Evolutionary conservation across 2,329 filamentous ascomycete genomes (phyloP).

Genomic region (Fusarium sp.): DNA sequence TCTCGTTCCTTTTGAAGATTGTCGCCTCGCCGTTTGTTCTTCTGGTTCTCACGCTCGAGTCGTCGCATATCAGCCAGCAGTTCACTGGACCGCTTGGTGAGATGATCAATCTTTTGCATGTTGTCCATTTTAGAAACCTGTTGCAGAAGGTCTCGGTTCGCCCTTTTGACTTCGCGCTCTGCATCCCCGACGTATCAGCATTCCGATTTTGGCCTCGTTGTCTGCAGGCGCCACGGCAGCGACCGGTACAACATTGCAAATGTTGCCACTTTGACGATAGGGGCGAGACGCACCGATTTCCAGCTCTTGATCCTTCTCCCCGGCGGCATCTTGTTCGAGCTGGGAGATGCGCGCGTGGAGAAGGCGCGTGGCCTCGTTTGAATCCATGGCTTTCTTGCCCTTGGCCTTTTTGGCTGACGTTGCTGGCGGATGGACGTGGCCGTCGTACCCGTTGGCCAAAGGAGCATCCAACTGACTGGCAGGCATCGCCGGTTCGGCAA

Average conservation of each 20-base stretch:
- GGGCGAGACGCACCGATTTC: slow-evolving; percentile 81
- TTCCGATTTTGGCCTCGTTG: slow-evolving; percentile 14
- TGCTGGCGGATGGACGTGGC: slow-evolving; percentile 53
- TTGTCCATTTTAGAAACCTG: slow-evolving; percentile 93
- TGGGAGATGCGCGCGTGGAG: slow-evolving; percentile 95
- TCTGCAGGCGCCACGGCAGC: slow-evolving; percentile 4
- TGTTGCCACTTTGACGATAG: slow-evolving; percentile 27
- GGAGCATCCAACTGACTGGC: slow-evolving; percentile 56
- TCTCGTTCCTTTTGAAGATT: slow-evolving; percentile 98
- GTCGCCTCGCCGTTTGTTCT: slow-evolving; percentile 95
- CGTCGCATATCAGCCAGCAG: slow-evolving; percentile 95
- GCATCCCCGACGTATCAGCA: slow-evolving; percentile 48
- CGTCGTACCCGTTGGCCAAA: slow-evolving; percentile 57
- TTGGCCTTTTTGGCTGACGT: slow-evolving; percentile 80
- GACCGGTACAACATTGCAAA: slow-evolving; percentile 8
- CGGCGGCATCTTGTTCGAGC: slow-evolving; percentile 91
- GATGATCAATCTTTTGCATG: slow-evolving; percentile 88
- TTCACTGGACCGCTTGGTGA: slow-evolving; percentile 92
- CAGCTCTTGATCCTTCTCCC: slow-evolving; percentile 93
- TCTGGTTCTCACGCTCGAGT: slow-evolving; percentile 91
- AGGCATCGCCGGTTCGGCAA: slow-evolving; percentile 51
- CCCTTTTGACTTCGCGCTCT: slow-evolving; percentile 96
- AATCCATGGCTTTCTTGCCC: slow-evolving; percentile 85
- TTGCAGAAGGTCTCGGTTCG: slow-evolving; percentile 89
- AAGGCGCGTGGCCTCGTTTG: slow-evolving; percentile 90